Evolutionary conservation across 805 yeast genomes (phyloP).

Genomic region (Allodekkera sacchari): DNA sequence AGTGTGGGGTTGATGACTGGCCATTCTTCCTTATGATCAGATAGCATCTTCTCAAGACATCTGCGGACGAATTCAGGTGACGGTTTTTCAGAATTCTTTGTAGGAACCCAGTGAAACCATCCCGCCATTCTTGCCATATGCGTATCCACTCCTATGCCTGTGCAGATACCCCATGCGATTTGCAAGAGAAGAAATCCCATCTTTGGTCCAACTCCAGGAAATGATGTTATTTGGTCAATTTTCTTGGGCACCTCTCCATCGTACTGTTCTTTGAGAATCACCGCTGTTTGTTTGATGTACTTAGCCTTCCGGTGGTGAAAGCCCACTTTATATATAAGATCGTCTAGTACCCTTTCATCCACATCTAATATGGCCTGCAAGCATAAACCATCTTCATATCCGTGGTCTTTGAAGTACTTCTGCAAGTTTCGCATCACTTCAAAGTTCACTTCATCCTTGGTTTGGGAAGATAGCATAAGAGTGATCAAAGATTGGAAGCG

Average conservation of each 20-base stretch:
- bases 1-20: slow-evolving; percentile 73
- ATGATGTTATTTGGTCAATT: slow-evolving; percentile 50
- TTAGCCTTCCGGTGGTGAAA: slow-evolving; percentile 75
- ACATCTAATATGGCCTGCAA: slow-evolving; percentile 44
- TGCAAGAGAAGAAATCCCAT: slow-evolving; percentile 83
- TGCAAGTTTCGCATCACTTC: slow-evolving; percentile 62
- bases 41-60: slow-evolving; percentile 67
- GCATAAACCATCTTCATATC: slow-evolving; percentile 44
- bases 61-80: slow-evolving; percentile 73
- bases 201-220: slow-evolving; percentile 95
- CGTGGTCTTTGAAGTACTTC: slow-evolving; percentile 29
- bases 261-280: slow-evolving; percentile 39
- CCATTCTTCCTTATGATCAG: slow-evolving; percentile 55
- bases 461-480: slow-evolving; percentile 83
- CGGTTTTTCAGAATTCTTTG: slow-evolving; percentile 32
- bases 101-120: slow-evolving; percentile 72
- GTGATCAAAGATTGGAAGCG: slow-evolving; percentile 74
- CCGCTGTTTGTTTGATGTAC: slow-evolving; percentile 56
- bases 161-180: slow-evolving; percentile 67
- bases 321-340: slow-evolving; percentile 70
- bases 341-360: slow-evolving; percentile 51
- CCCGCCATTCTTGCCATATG: slow-evolving; percentile 77
- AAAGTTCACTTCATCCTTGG: slow-evolving; percentile 81
- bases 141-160: slow-evolving; percentile 92
- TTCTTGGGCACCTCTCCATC: slow-evolving; percentile 67